These are phyloP conservation scores for Reticulascus tulasneorum DNA, from an alignment of 2,329 filamentous ascomycete species.

Conservation along the genomic window DNA sequence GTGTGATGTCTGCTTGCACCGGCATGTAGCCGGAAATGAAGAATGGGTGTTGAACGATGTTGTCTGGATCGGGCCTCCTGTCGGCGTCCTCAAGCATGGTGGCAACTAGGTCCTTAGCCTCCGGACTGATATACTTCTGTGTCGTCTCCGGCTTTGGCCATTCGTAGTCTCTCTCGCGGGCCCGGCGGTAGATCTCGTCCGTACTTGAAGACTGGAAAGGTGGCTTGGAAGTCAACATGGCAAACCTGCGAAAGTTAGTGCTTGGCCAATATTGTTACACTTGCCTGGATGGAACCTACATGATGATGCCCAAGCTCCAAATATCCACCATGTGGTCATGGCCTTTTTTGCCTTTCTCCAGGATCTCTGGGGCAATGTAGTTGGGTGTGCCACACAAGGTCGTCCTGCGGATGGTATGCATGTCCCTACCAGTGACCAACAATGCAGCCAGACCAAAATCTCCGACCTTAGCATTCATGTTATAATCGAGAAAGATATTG, in stretches of 20 bases:
- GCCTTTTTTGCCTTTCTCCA: slow-evolving; percentile 89
- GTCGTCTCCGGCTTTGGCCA: slow-evolving; percentile 68
- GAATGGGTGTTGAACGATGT: slow-evolving; percentile 75
- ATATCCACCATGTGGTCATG: slow-evolving; percentile 98
- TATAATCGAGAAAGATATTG: slow-evolving; percentile 88
- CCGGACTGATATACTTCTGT: slow-evolving; percentile 67
- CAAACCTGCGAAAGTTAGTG: slow-evolving; percentile 59
- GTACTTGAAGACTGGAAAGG: slow-evolving; percentile 92
- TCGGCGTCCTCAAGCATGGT: slow-evolving; percentile 73
- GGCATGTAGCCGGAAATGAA: slow-evolving; percentile 76
- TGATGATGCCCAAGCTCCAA: slow-evolving; percentile 97
- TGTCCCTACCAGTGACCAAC: slow-evolving; percentile 85
- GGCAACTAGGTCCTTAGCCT: slow-evolving; percentile 75
- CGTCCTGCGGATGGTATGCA: slow-evolving; percentile 76
- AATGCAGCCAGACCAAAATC: slow-evolving; percentile 95
- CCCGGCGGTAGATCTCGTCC: slow-evolving; percentile 77
- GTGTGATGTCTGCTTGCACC: slow-evolving; percentile 52
- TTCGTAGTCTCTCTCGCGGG: slow-evolving; percentile 69
- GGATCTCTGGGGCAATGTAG: slow-evolving; percentile 94
- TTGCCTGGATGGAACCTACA: slow-evolving; percentile 49
- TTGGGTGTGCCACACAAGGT: slow-evolving; percentile 97
- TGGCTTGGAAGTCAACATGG: slow-evolving; percentile 92
- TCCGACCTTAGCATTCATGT: slow-evolving; percentile 97
- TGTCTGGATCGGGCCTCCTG: slow-evolving; percentile 68
- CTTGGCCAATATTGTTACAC: not conserved